Conservation (phyloP, 805 yeast species). For the Lachancea quebecensis region DNA sequence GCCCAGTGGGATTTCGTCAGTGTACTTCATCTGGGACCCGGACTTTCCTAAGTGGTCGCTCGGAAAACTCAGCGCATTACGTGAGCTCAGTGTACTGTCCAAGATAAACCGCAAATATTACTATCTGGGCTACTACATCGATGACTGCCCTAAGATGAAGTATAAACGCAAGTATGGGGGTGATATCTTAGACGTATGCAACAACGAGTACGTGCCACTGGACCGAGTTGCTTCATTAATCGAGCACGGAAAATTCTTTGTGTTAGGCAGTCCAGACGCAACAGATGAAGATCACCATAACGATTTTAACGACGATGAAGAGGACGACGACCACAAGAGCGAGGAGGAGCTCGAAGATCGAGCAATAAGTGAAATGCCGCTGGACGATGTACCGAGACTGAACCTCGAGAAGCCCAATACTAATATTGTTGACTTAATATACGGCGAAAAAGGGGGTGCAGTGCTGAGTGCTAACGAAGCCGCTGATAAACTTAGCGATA, state of each 20-base stretch:
- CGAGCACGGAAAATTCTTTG: slow-evolving; percentile 25
- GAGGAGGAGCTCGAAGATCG: slow-evolving; percentile 1
- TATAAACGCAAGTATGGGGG: slow-evolving; percentile 79
- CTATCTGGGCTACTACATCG: slow-evolving; percentile 74
- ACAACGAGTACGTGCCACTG: slow-evolving; percentile 36
- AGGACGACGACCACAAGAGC: slow-evolving; percentile 2
- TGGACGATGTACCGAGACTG: slow-evolving; percentile 9
- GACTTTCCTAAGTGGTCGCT: slow-evolving; percentile 60
- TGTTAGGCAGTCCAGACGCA: slow-evolving; percentile 1
- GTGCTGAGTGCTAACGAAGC: slow-evolving; percentile 16
- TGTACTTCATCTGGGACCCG: slow-evolving; percentile 86
- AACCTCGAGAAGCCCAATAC: slow-evolving; percentile 3
- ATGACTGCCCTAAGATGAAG: slow-evolving; percentile 74
- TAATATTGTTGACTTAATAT: slow-evolving; percentile 35
- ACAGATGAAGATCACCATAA: background rate
- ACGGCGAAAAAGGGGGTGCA: slow-evolving; percentile 33
- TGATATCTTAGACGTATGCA: slow-evolving; percentile 53
- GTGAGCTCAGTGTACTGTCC: slow-evolving; percentile 55
- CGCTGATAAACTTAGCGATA: slow-evolving; percentile 12
- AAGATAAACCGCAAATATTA: slow-evolving; percentile 40
- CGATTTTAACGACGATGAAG: slow-evolving; percentile 4
- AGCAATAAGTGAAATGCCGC: slow-evolving; percentile 8
- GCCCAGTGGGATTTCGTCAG: slow-evolving; percentile 72
- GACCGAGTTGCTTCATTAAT: slow-evolving; percentile 12
- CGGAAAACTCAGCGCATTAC: slow-evolving; percentile 70